A percentile compares a stretch with the other conserved stretches of the same genome.
phyloP scores from a whole-genome alignment of 1,284 basidiomycete species.

The Leccinum proximum region DNA sequence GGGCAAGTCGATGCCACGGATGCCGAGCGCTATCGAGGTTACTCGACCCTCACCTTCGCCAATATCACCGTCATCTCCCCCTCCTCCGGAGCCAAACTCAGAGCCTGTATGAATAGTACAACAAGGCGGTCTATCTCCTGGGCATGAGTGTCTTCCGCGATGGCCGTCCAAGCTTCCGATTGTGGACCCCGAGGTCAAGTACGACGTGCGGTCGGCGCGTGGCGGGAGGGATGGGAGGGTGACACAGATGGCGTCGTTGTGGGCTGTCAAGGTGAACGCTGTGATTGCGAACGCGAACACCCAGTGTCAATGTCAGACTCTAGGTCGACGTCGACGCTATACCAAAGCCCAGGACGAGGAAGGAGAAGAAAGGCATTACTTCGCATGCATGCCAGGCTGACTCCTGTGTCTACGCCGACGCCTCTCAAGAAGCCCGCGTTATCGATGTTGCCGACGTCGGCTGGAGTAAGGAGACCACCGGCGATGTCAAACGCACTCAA shows the following conservation, averaged over 20 bases:
- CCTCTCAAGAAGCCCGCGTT: constrained; percentile 12
- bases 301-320: background rate
- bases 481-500: background rate
- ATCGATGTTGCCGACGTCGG: constrained; percentile 5
- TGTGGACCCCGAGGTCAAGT: constrained; percentile 52
- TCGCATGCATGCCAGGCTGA: background rate
- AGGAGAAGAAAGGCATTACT: constrained; percentile 5
- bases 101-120: background rate
- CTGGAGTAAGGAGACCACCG: constrained; percentile 1
- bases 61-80: background rate
- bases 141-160: constrained; percentile 14
- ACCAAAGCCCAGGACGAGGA: background rate
- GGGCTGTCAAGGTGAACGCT: constrained; percentile 40
- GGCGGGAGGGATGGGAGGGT: constrained; percentile 74
- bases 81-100: background rate
- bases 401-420: background rate
- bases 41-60: background rate
- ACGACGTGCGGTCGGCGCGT: constrained; percentile 72
- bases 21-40: constrained; percentile 11
- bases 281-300: background rate
- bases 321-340: background rate
- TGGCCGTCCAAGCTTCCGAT: constrained; percentile 35
- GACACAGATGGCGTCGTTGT: too few relatives aligned
- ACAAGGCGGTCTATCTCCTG: background rate
- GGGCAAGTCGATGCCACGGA: constrained; percentile 6